Percentiles rank a stretch among this genome's conserved stretches.
Evolutionary conservation across 2,329 filamentous ascomycete genomes (phyloP).

Genomic region (Alternaria sp.): DNA sequence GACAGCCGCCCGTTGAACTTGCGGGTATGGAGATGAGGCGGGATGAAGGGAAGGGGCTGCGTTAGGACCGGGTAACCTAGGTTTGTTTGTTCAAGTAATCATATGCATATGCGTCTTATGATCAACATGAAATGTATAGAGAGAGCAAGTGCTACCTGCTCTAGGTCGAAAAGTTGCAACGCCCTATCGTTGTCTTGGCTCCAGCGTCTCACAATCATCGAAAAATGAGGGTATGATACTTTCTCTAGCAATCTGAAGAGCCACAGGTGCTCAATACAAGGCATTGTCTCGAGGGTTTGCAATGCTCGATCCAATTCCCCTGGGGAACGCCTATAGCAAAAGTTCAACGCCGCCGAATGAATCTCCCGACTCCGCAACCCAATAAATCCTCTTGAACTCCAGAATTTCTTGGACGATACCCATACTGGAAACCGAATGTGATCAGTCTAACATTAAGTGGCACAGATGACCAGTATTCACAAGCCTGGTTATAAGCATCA

Average conservation of each 20-base stretch:
- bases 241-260: neutral
- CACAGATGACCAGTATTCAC: neutral
- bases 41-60: neutral
- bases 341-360: neutral
- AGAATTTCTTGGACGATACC: neutral
- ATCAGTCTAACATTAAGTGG: neutral
- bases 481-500: neutral
- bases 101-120: neutral
- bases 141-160: neutral
- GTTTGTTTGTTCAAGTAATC: too few species aligned
- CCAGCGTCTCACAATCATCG: neutral
- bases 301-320: neutral
- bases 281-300: neutral
- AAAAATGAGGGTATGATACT: neutral
- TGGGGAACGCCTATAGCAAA: neutral
- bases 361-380: neutral
- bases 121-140: neutral
- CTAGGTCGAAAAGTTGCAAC: neutral
- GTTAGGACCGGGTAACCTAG: neutral
- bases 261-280: neutral
- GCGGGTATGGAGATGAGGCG: conserved; percentile 3
- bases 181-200: neutral
- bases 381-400: neutral
- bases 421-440: neutral
- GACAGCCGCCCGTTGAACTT: conserved; percentile 14